A percentile compares a stretch with the other conserved stretches of the same genome.
These are phyloP conservation scores for Buddleja alternifolia DNA, from an alignment of 257 asterid genomes.

Conservation along the genomic window DNA sequence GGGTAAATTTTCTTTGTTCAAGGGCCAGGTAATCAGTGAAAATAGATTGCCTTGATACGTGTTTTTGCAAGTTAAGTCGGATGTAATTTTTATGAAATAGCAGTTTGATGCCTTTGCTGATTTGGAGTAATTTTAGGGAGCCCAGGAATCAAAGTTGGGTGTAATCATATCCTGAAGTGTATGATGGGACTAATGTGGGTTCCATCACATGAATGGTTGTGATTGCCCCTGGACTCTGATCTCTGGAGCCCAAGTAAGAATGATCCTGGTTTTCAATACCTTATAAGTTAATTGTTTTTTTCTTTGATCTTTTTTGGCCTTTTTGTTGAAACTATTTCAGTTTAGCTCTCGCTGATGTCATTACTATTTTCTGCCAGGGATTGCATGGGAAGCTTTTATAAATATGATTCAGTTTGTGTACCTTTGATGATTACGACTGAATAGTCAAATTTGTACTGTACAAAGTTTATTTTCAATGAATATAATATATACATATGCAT, in stretches of 20 bases:
- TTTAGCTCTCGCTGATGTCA: not conserved
- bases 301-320: not conserved
- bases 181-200: too few relatives aligned
- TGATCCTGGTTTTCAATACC: too few relatives aligned
- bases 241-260: too few relatives aligned
- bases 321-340: not conserved
- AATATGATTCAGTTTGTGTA: not conserved
- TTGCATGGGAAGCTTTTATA: not conserved
- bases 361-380: not conserved
- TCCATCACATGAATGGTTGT: too few relatives aligned
- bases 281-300: too few relatives aligned
- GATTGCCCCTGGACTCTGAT: too few relatives aligned
- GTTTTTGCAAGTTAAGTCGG: not conserved
- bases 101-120: not conserved
- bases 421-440: not conserved
- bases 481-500: too few relatives aligned
- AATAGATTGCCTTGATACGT: not conserved
- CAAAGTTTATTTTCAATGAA: not conserved
- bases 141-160: too few relatives aligned
- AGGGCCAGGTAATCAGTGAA: too few relatives aligned
- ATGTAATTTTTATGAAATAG: not conserved
- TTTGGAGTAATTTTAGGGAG: too few relatives aligned
- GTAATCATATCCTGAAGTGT: too few relatives aligned
- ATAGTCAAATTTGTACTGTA: not conserved
- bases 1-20: not conserved